Conservation (phyloP, 495 filamentous ascomycete species). For the Stereocaulon alpinum region DNA sequence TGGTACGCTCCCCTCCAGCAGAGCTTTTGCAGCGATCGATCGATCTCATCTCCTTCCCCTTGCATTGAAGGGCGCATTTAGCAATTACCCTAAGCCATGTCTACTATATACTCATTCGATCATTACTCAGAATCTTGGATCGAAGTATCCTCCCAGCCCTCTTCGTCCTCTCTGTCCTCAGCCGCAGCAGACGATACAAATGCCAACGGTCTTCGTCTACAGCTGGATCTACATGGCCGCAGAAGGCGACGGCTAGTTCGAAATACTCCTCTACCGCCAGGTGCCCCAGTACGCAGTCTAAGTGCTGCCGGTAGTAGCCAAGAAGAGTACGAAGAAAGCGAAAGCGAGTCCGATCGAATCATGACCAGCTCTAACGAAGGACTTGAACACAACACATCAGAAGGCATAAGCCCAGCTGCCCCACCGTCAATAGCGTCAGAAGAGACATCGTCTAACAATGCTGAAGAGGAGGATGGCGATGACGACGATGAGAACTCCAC, state of each 20-base stretch:
- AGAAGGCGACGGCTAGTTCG: slow-evolving; percentile 47
- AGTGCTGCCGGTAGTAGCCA: slow-evolving; percentile 63
- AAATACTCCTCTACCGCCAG: slow-evolving; percentile 10
- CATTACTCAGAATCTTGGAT: slow-evolving; percentile 85
- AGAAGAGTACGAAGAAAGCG: slow-evolving; percentile 81
- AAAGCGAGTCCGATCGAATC: slow-evolving; percentile 72
- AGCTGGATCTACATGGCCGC: slow-evolving; percentile 35
- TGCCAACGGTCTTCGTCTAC: slow-evolving; percentile 70
- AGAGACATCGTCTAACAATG: slow-evolving; percentile 30
- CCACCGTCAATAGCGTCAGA: slow-evolving; percentile 19
- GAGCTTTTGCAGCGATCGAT: slow-evolving; percentile 17
- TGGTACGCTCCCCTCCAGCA: slow-evolving; percentile 14
- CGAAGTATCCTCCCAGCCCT: slow-evolving; percentile 86
- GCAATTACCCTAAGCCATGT: slow-evolving; percentile 14
- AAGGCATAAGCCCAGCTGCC: slow-evolving; percentile 20
- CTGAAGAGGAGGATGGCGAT: slow-evolving; percentile 49
- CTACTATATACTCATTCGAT: slow-evolving; percentile 42
- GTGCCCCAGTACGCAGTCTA: slow-evolving; percentile 22
- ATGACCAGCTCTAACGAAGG: slow-evolving; percentile 81
- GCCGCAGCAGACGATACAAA: slow-evolving; percentile 70
- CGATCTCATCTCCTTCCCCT: slow-evolving; percentile 8
- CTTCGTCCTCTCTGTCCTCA: slow-evolving; percentile 83
- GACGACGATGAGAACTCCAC: slow-evolving; percentile 74
- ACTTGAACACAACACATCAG: slow-evolving; percentile 33
- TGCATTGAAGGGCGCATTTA: slow-evolving; percentile 25